These are phyloP conservation scores for Kodamaea nitidulidarum DNA, from an alignment of 805 yeast genomes.

Conservation along the genomic window DNA sequence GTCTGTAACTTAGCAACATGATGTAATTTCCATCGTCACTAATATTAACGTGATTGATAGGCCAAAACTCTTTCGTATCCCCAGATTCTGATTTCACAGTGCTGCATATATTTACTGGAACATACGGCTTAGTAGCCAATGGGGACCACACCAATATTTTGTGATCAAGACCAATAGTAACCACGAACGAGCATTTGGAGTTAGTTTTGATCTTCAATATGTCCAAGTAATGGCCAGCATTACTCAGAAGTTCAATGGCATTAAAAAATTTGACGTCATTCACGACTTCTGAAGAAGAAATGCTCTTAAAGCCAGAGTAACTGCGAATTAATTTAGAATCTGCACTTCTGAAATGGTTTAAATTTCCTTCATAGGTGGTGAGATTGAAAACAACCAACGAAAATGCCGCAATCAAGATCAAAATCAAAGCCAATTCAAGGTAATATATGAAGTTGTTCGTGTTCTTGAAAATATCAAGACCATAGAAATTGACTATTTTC, in stretches of 20 bases:
- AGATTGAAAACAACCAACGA: conserved; percentile 39
- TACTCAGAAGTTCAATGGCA: conserved; percentile 22
- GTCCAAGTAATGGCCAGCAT: conserved; percentile 58
- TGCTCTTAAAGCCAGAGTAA: conserved; percentile 1
- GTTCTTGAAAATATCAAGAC: conserved; percentile 13
- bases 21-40: conserved; percentile 58
- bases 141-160: conserved; percentile 74
- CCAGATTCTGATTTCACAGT: conserved; percentile 36
- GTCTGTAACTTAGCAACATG: conserved; percentile 48
- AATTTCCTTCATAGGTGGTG: conserved; percentile 13
- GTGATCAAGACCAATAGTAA: conserved; percentile 72
- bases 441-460: conserved; percentile 48
- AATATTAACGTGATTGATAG: conserved; percentile 53
- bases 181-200: conserved; percentile 55
- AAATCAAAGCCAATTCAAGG: conserved; percentile 51
- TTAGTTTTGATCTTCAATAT: conserved; percentile 59
- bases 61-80: conserved; percentile 46
- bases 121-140: conserved; percentile 22
- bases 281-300: conserved; percentile 7
- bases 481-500: conserved; percentile 10
- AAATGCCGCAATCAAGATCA: conserved; percentile 49
- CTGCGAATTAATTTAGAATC: conserved; percentile 2
- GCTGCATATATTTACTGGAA: conserved; percentile 34
- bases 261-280: conserved; percentile 22
- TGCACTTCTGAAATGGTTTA: conserved; percentile 10